Conservation (phyloP, 768 basidiomycete genomes). For the Tulasnella sp. region DNA sequence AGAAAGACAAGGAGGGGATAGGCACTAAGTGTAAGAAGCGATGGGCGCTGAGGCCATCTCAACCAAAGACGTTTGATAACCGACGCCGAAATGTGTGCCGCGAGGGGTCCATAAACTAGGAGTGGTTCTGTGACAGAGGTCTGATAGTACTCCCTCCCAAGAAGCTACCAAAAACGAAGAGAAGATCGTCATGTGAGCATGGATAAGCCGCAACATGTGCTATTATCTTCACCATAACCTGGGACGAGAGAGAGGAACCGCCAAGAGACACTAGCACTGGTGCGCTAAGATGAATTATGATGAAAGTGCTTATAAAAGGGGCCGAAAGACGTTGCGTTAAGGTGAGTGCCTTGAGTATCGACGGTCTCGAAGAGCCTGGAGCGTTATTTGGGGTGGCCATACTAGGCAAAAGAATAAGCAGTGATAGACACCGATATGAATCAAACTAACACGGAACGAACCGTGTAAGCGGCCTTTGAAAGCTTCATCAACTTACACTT, state of each 20-base stretch:
- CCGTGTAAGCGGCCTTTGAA: too few species aligned
- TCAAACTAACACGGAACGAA: too few species aligned
- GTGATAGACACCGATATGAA: too few species aligned
- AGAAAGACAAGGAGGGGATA: conserved; percentile 47
- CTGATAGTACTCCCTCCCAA: conserved; percentile 83
- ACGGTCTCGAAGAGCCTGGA: too few species aligned
- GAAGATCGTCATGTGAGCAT: background rate
- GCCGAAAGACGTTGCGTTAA: conserved; percentile 44
- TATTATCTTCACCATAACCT: conserved; percentile 52
- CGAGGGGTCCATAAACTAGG: conserved; percentile 58
- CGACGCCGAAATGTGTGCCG: conserved; percentile 49
- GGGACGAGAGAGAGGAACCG: conserved; percentile 56
- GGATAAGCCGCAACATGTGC: background rate
- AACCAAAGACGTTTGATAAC: conserved; percentile 47
- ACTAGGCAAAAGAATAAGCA: too few species aligned
- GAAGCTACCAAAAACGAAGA: conserved; percentile 38
- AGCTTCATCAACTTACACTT: too few species aligned
- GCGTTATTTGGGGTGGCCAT: background rate
- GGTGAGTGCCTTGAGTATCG: conserved; percentile 1
- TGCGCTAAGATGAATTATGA: conserved; percentile 69
- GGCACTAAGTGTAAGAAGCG: conserved; percentile 48
- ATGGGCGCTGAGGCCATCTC: conserved; percentile 23
- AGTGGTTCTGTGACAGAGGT: conserved; percentile 53
- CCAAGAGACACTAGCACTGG: conserved; percentile 63
- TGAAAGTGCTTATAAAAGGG: conserved; percentile 67